Evolutionary conservation across 2,329 filamentous ascomycete species (phyloP), one percentile per base, ranked within the genome.

Genomic region (Fusarium sp.): DNA sequence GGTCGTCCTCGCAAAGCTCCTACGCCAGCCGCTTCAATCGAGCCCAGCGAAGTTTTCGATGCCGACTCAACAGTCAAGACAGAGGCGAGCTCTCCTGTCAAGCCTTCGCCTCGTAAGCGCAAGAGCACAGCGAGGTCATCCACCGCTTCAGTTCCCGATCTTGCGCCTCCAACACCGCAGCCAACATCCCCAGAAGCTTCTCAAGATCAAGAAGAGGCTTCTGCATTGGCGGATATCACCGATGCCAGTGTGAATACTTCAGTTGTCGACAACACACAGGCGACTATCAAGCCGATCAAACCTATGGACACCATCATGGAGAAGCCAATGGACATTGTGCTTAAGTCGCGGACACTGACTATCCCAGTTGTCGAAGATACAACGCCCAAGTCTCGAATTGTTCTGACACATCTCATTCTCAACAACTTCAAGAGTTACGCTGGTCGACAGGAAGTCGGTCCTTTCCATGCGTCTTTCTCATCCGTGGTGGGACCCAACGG

Each of bases 371-470:
- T 93, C 42, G 92, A 97, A 77, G 89, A 93, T 26, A 88, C 87
- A 2, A 90, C 87, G 1, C 92, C 94, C 3, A 97, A 94, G 78
- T 85, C 93, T 53, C 92, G 96, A 54, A 94, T 96, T 69, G 95
- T 98, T 55, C 95, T 99, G 70, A 96, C 93, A 20, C 93, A 97
- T 77, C 85, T 99, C 48, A 90, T 97, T 63, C 86, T 99, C 72
- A 97, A 89, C 70, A 99, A 99, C 80, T 99, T 99, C 88, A 99
- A 99, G 84, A 98, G 95, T 83, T 99, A 99, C 78, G 96, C 96
- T 18, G 96, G 96, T 6, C 86, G 92, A 66, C 96, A 99, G 79
- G 92, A 97, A 81, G 96, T 99, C 62, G 96, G 96, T 0, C 96
- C 96, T 0, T 99, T 99, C 79, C 96, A 99, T 78, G 88, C 93